Evolutionary conservation across 768 basidiomycete species (phyloP), one percentile per base, ranked within the genome.

Genomic region (Lentinus tigrinus): DNA sequence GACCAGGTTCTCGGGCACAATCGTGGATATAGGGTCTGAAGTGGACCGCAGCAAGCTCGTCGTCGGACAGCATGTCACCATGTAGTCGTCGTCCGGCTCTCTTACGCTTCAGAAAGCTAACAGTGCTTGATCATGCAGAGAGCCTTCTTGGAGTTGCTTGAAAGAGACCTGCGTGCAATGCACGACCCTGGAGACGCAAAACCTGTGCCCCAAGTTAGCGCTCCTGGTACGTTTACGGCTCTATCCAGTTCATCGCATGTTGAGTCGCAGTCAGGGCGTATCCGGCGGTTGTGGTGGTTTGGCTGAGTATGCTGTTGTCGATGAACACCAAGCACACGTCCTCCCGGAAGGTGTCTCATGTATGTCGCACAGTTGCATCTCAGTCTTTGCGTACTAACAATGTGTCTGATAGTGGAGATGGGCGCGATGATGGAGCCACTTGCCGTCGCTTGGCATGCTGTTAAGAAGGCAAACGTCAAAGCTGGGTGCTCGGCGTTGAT

Each of bases 371-470:
- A 19, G 14, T 13, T 4, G 7, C 27, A n/a, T 27, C 19, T 7
- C 5, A 4, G 24, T 27, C 9, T 11, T 46, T 50, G 28, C 2
- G 31, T 34, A 26, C 21, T 27, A 11, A 31, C 6, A 6, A 7
- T 11, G 7, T 11, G 31, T 7, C 7, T 31, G 11, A 6, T 44
- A 80, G 80, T 80, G 37, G 79, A 81, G 24, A 62, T 78, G 14
- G 80, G 75, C 1, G 79, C 79, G 5, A 72, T 74, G 60, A 68
- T 77, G 11, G 79, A 81, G 62, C 79, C 80, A 0, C 70, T 81
- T 13, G 72, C 77, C 2, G 78, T 81, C 4, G 77, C 77, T 1
- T 77, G 74, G 64, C 73, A 79, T 47, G 76, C 77, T 7, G 74
- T 78, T 17, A 77, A 78, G 58, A 65, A 70, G 23, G 73, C 76